Base-by-base conservation (phyloP, 208 protist species). In the Trypanosoma congolense region DNA sequence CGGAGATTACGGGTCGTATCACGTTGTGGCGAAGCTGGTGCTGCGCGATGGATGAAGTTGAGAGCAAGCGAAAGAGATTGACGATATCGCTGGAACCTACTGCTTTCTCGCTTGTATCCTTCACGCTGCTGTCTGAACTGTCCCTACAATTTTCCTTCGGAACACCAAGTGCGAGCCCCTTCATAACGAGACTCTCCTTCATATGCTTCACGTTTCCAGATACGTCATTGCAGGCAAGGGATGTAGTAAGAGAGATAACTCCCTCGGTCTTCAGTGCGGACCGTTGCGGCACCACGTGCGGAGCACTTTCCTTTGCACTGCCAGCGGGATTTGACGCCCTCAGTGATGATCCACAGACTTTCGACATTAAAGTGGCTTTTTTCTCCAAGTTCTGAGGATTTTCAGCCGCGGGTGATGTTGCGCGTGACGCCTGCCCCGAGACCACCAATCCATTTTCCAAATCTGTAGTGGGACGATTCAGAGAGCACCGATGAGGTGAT, bases 161-260 rank as follows among this genome's bases (percentile, higher is more conserved):
- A 29, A 30, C 26, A 21, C 70, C 63, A n/a, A 77, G 54, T 4
- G 44, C 51, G 4, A 75, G 53, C 0, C 76, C 76, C 46, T 82
- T 81, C 56, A 77, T 63, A 14, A 54, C 18, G 4, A 88, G 63
- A 31, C 21, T 75, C 33, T 79, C 40, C 35, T 59, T 60, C 10
- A n/a, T 69, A 26, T 70, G 57, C 19, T 73, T 74, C 10, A 70
- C 70, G 63, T 83, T 84, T 9, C 81, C 81, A 14, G 77, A 84
- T 45, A 89, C 76, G 62, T 76, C 74, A 55, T 85, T 89, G 66
- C 74, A 77, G 18, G 65, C 38, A 18, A 89, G 69, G 12, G 77
- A 73, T 3, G 65, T 70, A 1, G 62, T 75, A 12, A 90, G 58
- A 24, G 52, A 60, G 29, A 90, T 54, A 29, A 71, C 66, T n/a